A percentile compares a stretch with the other conserved stretches of the same genome.
Evolutionary conservation across 345 rosid species (phyloP).

Genomic region (Murraya paniculata): DNA sequence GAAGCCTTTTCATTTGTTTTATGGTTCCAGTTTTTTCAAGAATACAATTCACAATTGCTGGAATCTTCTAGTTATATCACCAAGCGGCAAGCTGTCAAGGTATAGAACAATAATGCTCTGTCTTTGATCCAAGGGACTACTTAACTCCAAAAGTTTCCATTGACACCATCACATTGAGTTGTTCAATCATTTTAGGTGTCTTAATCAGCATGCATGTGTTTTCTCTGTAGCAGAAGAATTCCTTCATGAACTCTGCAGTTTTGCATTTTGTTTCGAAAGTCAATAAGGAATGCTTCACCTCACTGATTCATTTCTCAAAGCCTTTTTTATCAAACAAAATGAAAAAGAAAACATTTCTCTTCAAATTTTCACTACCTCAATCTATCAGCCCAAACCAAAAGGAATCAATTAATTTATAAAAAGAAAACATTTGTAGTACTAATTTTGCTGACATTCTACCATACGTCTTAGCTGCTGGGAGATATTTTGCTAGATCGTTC

Average conservation of each 20-base stretch:
- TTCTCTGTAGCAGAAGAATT: not conserved
- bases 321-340: not conserved
- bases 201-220: not conserved
- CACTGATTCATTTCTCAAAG: not conserved
- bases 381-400: not conserved
- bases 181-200: not conserved
- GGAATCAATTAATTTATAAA: not conserved
- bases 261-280: not conserved
- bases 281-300: not conserved
- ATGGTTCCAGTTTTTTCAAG: conserved; percentile 41
- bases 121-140: not conserved
- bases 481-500: conserved; percentile 63
- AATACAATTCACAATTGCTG: conserved; percentile 39
- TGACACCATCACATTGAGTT: not conserved
- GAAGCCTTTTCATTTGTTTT: not conserved
- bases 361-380: not conserved
- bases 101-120: conserved; percentile 4
- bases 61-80: conserved; percentile 42
- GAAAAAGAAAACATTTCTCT: not conserved
- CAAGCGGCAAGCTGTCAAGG: conserved; percentile 51
- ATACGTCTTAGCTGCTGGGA: conserved; percentile 39
- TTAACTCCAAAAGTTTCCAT: not conserved
- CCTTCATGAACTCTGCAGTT: not conserved
- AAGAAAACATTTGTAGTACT: not conserved
- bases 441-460: not conserved